Evolutionary conservation across 2,329 filamentous ascomycete genomes (phyloP), one percentile per base, ranked within the genome.

Genomic region (Penicillium sp.): DNA sequence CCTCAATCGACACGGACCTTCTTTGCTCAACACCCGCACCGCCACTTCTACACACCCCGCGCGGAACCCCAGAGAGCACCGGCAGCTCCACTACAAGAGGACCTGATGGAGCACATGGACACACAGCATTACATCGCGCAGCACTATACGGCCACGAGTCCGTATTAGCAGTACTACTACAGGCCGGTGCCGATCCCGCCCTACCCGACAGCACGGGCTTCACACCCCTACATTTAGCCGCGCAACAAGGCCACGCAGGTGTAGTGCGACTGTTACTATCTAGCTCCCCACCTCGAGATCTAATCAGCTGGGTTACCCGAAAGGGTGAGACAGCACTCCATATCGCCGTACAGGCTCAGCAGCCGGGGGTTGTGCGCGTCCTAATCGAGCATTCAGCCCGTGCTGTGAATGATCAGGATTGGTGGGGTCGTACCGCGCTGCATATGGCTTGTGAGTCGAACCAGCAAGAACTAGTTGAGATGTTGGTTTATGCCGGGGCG

Each of bases 381-480:
- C 24, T 47, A 19, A 17, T 47, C 9, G 45, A 47, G 13, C 45
- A 47, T 40, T 39, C 45, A 12, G 28, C 34, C 21, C 45, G 37
- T 32, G 45, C 28, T 19, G 45, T 52, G 22, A 52, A 52, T 29
- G 31, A 32, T 26, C 39, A 39, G 15, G 46, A 46, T 13, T 42
- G 45, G 26, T 31, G 28, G 31, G 49, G 49, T 9, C 44, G 46
- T 24, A 52, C 49, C 6, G 45, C 49, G 28, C 40, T 52, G 8
- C 49, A 52, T 22, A 35, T 52, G 45, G 49, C 49, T 12, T 44
- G 45, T 40, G 45, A 48, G 38, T 52, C 31, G 19, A 49, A 52
- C 22, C 49, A 47, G 32, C 49, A 48, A 12, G 49, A 48, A 12
- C 9, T 48, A 28, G 49, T 52, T 15, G 49, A 52, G 22, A 43